phyloP scores from a whole-genome alignment of 441 rosid species.

The Euphorbia corollata region DNA sequence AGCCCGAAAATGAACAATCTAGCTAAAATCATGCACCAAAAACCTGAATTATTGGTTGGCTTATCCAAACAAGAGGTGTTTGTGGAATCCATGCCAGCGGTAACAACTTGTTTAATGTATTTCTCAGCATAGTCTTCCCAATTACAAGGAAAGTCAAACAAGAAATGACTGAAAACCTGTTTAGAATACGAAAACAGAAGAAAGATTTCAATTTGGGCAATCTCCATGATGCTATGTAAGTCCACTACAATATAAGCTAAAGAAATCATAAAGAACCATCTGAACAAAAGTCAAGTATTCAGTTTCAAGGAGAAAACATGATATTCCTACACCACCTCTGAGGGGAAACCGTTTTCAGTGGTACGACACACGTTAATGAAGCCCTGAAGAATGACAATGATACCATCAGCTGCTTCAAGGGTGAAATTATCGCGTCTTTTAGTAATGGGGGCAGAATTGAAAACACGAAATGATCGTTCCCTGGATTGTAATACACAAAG shows the following conservation, averaged over 20 bases:
- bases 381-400: constrained; percentile 45
- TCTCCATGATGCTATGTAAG: neutral
- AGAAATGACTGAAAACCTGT: constrained; percentile 53
- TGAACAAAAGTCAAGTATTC: neutral
- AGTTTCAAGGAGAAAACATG: neutral
- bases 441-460: constrained; percentile 59
- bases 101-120: constrained; percentile 23
- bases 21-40: neutral
- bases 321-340: too few relatives aligned
- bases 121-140: constrained; percentile 51
- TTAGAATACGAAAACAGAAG: neutral
- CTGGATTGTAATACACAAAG: constrained; percentile 15
- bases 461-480: constrained; percentile 40
- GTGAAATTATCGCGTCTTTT: constrained; percentile 46
- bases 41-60: constrained; percentile 22
- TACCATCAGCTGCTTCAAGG: constrained; percentile 56
- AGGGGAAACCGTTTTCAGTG: constrained; percentile 45
- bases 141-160: constrained; percentile 63
- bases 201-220: neutral
- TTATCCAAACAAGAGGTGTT: constrained; percentile 2
- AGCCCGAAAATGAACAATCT: neutral
- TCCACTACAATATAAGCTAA: neutral
- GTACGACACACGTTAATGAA: constrained; percentile 43
- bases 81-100: neutral
- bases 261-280: neutral